A percentile compares a stretch with the other conserved stretches of the same genome.
phyloP scores from a whole-genome alignment of 352 stramenopile species.

The Pythium aristosporum region DNA sequence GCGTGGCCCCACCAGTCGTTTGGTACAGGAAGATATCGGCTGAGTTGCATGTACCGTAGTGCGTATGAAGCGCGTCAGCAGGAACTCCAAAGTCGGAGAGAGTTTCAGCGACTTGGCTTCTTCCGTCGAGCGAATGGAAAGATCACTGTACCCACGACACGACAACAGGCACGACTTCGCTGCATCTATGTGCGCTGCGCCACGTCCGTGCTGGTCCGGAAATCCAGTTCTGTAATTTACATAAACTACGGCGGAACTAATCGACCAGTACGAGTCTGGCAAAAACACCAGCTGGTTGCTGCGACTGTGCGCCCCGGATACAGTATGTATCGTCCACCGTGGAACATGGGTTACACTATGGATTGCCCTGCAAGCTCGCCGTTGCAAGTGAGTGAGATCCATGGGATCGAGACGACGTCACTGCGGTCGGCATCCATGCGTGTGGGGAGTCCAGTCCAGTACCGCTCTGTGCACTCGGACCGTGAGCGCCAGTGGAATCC shows the following conservation, averaged over 20 bases:
- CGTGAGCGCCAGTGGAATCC: background rate
- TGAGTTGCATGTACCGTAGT: background rate
- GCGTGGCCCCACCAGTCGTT: background rate
- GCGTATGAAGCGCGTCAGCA: too few species aligned
- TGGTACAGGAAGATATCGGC: too few species aligned
- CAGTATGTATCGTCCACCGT: background rate
- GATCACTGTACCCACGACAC: slow-evolving; percentile 14
- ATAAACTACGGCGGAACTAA: background rate
- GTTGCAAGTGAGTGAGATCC: too few species aligned
- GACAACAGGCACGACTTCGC: background rate
- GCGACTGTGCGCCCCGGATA: background rate
- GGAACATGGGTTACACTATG: too few species aligned
- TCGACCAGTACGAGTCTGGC: slow-evolving; percentile 8
- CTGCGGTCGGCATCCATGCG: too few species aligned
- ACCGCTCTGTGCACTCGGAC: background rate
- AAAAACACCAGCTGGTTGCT: slow-evolving; percentile 1
- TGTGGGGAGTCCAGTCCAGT: background rate
- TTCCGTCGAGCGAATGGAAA: background rate
- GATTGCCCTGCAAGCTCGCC: too few species aligned
- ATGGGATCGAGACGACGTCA: too few species aligned
- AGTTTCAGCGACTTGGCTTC: too few species aligned
- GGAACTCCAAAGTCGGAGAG: too few species aligned
- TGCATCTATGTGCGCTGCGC: slow-evolving; percentile 1
- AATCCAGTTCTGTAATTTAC: slow-evolving; percentile 6
- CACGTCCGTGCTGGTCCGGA: slow-evolving; percentile 10